Conservation (phyloP, 2,329 filamentous ascomycete species). For the Ophiostoma ips region DNA sequence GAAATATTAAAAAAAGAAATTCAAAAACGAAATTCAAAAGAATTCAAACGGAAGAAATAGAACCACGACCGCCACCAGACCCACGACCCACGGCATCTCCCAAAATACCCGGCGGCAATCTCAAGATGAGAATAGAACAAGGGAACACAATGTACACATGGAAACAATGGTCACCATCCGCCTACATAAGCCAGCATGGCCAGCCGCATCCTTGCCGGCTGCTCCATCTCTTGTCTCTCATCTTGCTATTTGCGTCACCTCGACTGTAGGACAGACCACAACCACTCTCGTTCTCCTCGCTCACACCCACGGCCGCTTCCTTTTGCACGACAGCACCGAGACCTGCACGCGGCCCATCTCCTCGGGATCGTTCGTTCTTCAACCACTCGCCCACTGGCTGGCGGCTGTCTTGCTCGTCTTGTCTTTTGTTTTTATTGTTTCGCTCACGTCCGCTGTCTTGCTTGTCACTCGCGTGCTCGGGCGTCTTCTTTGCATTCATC, state of each 20-base stretch:
- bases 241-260: not conserved
- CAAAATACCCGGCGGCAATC: not conserved
- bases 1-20: not conserved
- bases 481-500: too few relatives aligned
- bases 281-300: not conserved
- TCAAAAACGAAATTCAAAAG: too few relatives aligned
- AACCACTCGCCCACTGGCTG: not conserved
- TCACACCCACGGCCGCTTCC: not conserved
- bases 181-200: too few relatives aligned
- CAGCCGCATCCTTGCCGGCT: too few relatives aligned
- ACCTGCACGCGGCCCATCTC: not conserved
- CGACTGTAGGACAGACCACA: not conserved
- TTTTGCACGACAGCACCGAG: not conserved
- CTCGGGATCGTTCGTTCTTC: not conserved
- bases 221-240: too few relatives aligned
- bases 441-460: too few relatives aligned
- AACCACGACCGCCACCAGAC: too few relatives aligned
- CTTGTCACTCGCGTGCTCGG: too few relatives aligned
- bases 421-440: not conserved
- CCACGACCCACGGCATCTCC: not conserved
- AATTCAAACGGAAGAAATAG: too few relatives aligned
- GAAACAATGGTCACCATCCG: not conserved
- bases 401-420: not conserved
- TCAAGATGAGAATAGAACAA: too few relatives aligned
- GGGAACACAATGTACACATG: not conserved